Evolutionary conservation across 805 yeast species (phyloP).

Genomic region (Kazachstania kunashirensis): DNA sequence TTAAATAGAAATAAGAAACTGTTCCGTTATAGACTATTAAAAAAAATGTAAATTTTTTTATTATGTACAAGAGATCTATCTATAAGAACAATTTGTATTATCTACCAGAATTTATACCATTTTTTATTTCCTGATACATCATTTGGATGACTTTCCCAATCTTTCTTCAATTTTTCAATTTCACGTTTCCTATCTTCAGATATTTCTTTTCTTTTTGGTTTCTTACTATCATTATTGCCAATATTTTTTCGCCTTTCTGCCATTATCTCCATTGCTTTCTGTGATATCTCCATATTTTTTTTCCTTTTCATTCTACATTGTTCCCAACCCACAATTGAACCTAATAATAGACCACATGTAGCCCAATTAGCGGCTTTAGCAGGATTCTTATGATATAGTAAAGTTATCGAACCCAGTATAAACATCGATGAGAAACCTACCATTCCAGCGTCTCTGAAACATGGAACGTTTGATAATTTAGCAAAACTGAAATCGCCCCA

Average conservation of each 20-base stretch:
- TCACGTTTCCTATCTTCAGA: slow-evolving; percentile 3
- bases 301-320: slow-evolving; percentile 72
- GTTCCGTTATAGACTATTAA: not conserved
- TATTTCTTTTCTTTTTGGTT: slow-evolving; percentile 12
- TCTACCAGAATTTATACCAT: slow-evolving; percentile 30
- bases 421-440: slow-evolving; percentile 55
- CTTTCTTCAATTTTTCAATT: slow-evolving; percentile 16
- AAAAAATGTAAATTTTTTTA: too few relatives aligned
- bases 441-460: slow-evolving; percentile 70
- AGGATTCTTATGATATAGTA: slow-evolving; percentile 54
- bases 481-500: slow-evolving; percentile 43
- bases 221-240: slow-evolving; percentile 5
- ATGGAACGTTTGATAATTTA: slow-evolving; percentile 52
- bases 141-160: slow-evolving; percentile 7
- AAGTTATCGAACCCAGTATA: slow-evolving; percentile 57
- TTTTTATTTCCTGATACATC: slow-evolving; percentile 7
- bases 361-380: slow-evolving; percentile 70
- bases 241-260: slow-evolving; percentile 22
- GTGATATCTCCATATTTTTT: slow-evolving; percentile 56
- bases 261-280: slow-evolving; percentile 50
- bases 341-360: slow-evolving; percentile 66
- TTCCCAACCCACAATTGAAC: slow-evolving; percentile 84
- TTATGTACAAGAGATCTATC: too few relatives aligned
- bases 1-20: not conserved
- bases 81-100: not conserved